Evolutionary conservation across 75 land plant genomes (phyloP), one percentile per base, ranked within the genome.

Genomic region (Selaginella tamariscina): DNA sequence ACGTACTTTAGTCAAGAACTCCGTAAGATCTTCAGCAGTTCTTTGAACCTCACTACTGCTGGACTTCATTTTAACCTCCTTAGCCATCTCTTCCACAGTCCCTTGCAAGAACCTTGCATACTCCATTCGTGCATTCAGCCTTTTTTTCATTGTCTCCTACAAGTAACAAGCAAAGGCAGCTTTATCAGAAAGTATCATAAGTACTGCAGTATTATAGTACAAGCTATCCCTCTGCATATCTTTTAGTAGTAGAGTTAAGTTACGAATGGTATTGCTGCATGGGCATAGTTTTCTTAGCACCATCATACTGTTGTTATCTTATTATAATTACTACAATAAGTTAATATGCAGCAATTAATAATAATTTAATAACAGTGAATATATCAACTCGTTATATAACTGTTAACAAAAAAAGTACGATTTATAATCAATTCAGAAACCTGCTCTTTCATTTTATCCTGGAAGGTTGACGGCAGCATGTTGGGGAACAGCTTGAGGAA

Each of bases 391-490:
- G n/a, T n/a, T n/a, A n/a, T n/a, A n/a, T n/a, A n/a, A n/a, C n/a
- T n/a, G n/a, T n/a, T n/a, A n/a, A n/a, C n/a, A n/a, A n/a, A n/a
- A n/a, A n/a, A n/a, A n/a, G n/a, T n/a, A n/a, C n/a, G n/a, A n/a
- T n/a, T n/a, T 49, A 49, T 11, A 11, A 49, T 49, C 18, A 59
- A 23, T 9, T 23, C 21, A n/a, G 9, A 2, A 77, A 91, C 99
- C 96, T 95, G 84, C 73, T 95, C 97, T 67, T 90, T 95, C 91
- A 91, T 87, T 76, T 90, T 95, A 78, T 95, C 97, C 71, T 95
- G 88, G 66, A 95, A 95, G 15, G 99, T 95, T 27, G 99, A 95
- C 21, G 99, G 99, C 67, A 95, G 74, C 99, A 95, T 95, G 80
- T 90, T 95, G 27, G 99, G 99, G 56, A 95, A 95, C 60, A 95